Conservation (phyloP, 2,329 filamentous ascomycete genomes). For the Monosporascus sp. region DNA sequence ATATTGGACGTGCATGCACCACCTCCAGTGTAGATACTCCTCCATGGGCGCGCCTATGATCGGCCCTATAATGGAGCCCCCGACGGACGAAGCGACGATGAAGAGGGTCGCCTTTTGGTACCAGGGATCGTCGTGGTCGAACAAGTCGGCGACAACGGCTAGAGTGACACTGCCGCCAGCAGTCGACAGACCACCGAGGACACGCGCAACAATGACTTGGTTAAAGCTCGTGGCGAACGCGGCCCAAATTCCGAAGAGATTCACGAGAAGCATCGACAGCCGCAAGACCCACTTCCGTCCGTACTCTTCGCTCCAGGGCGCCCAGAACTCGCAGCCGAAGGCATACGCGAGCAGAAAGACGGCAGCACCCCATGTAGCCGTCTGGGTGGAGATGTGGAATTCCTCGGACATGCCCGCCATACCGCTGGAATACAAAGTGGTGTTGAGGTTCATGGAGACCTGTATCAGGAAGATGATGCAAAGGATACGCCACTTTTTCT, state of each 20-base stretch:
- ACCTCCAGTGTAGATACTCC: constrained; percentile 60
- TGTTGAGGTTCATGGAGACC: constrained; percentile 73
- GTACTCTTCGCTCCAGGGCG: constrained; percentile 77
- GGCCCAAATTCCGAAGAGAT: constrained; percentile 66
- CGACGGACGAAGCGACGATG: constrained; percentile 73
- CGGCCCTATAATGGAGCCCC: constrained; percentile 67
- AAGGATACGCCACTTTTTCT: constrained; percentile 65
- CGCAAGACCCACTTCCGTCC: constrained; percentile 73
- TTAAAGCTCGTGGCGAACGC: constrained; percentile 66
- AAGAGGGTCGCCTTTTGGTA: constrained; percentile 68
- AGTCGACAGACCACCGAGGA: constrained; percentile 61
- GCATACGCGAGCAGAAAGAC: constrained; percentile 74
- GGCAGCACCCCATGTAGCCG: constrained; percentile 65
- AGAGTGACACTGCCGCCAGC: constrained; percentile 67
- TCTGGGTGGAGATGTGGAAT: constrained; percentile 60
- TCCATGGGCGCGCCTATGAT: constrained; percentile 72
- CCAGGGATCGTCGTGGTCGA: constrained; percentile 52
- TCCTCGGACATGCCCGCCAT: constrained; percentile 57
- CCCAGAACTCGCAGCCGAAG: constrained; percentile 82
- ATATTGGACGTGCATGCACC: constrained; percentile 78
- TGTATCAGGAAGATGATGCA: constrained; percentile 64
- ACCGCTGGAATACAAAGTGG: constrained; percentile 64
- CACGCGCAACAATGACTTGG: constrained; percentile 62
- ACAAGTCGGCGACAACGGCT: constrained; percentile 68
- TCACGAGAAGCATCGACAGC: constrained; percentile 65